Evolutionary conservation across 1,284 basidiomycete genomes (phyloP), one percentile per base, ranked within the genome.

Genomic region (Trichosporon inkin): DNA sequence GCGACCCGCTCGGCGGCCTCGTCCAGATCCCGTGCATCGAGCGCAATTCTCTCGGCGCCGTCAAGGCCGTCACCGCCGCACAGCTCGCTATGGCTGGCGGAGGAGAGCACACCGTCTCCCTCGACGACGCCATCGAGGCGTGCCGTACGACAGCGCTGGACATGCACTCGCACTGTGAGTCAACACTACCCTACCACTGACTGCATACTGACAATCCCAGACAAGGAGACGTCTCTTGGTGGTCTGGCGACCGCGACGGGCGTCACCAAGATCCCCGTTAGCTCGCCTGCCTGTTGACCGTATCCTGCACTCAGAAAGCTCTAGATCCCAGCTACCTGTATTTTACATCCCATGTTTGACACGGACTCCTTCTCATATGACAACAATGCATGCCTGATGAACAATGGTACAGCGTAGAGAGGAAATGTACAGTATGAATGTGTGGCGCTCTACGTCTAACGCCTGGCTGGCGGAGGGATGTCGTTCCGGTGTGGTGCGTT

Each of bases 91-190:
- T 97, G 83, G 92, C 93, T 1, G 89, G 88, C 63, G 84, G 89
- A 68, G 92, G 91, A 0, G 84, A 90, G 60, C 70, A 72, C 59
- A 70, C 68, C 35, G 68, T 72, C 17, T 68, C 68, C 58, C 71
- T 98, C 22, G 94, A 98, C 72, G 92, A 97, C 75, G 94, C 94
- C 0, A 97, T 98, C 59, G 90, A 92, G 72, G 95, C 94, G 2
- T 96, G 96, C 89, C 83, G 92, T 37, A 79, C 95, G 39, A 97
- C 94, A 0, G 94, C 94, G 1, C 66, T 77, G 28, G 81, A 81
- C 56, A 82, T 82, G 81, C 78, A 80, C 62, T 69, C 67, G 10
- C 75, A 78, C 65, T 80, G 69, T 71, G 49, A 62, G 69, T 7
- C 24, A 24, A 11, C 10, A 24, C 22, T 36, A 4, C 7, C 32